Evolutionary conservation across 2,329 filamentous ascomycete genomes (phyloP), one percentile per base, ranked within the genome.

Genomic region (Trichoderma hamatum): DNA sequence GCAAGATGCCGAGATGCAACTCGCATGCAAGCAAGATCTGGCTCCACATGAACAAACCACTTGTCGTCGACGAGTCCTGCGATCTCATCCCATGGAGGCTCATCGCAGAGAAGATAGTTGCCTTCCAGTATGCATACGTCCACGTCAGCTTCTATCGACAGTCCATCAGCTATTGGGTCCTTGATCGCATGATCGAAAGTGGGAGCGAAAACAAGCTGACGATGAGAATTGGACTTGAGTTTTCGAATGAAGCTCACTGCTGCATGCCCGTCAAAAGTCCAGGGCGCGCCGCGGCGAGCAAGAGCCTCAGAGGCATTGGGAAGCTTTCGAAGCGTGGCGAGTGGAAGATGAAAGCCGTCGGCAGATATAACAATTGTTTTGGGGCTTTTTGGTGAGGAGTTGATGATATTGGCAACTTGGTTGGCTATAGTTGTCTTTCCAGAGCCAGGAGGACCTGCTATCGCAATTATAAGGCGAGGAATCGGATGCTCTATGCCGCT

Each of bases 171-270:
- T 6, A 89, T 84, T 0, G 92, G 92, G 73, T 94, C 92, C 77
- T 94, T 94, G 72, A 89, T 78, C 0, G 90, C 87, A 76, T 94
- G 92, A 77, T 92, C 89, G 78, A 94, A 94, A 43, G 85, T 88
- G 0, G 92, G 92, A 2, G 92, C 93, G 75, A 70, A 74, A 72
- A 68, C 74, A 72, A 68, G 75, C 72, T 14, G 75, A 30, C 30
- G 46, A 21, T 67, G 69, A 10, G 61, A 43, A 10, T n/a, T 49
- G 46, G 55, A 49, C 3, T 67, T 72, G 14, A 78, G 71, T 11
- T 58, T 59, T 16, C 65, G 68, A 1, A 75, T 72, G 13, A 78
- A 68, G 4, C 43, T 66, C 24, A 73, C 73, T 26, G 72, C 72
- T 1, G 67, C 74, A 13, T 66, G 70, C 7, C 72, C 75, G 67